Evolutionary conservation across 148 eudicot species (phyloP).

Genomic region (Beta vulgaris): DNA sequence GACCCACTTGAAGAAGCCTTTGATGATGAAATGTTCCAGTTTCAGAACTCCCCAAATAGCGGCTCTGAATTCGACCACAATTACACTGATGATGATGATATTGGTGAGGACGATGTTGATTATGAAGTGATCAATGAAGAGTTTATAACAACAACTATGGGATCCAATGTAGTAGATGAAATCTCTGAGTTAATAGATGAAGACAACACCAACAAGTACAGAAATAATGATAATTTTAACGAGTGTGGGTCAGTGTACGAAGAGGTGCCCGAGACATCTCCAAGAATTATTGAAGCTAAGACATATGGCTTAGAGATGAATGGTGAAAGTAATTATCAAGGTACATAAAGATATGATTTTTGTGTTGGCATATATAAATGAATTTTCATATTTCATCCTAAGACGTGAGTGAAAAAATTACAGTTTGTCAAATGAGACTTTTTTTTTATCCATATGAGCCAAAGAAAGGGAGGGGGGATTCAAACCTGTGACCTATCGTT

Average conservation of each 20-base stretch:
- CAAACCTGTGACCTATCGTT: no score
- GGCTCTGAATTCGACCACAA: neutral
- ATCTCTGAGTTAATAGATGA: neutral
- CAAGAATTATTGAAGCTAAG: neutral
- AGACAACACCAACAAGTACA: neutral
- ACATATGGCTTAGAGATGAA: neutral
- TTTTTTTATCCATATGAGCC: no score
- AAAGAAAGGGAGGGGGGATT: no score
- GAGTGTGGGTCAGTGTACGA: neutral
- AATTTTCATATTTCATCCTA: no score
- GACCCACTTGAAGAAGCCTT: constrained; percentile 19
- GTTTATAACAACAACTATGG: neutral
- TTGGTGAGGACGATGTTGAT: neutral
- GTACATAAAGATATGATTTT: no score
- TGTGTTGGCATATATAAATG: no score
- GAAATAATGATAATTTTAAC: neutral
- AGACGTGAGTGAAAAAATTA: neutral
- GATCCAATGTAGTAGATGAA: constrained; percentile 3
- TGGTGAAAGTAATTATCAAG: neutral
- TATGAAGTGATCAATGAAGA: constrained; percentile 38
- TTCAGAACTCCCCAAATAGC: neutral
- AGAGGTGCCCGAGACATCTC: neutral
- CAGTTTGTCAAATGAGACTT: no score
- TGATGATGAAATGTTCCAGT: neutral
- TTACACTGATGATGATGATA: neutral